A percentile compares a stretch with the other conserved stretches of the same genome.
Evolutionary conservation across 148 eudicot genomes (phyloP).

Genomic region (Rhododendron ovatum): DNA sequence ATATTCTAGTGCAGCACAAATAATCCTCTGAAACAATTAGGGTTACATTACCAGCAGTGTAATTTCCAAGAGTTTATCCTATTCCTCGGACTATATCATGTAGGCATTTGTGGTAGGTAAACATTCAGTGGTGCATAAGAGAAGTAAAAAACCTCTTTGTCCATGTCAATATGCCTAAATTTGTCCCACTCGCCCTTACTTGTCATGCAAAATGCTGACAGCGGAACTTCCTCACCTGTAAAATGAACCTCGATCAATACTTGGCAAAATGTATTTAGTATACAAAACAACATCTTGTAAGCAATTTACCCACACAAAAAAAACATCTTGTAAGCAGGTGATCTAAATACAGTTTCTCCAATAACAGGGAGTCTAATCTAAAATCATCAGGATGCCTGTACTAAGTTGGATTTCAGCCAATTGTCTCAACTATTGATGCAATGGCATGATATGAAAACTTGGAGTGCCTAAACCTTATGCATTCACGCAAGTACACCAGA

Average conservation of each 20-base stretch:
- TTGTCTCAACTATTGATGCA: not conserved
- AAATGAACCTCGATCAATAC: constrained; percentile 24
- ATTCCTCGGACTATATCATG: not conserved
- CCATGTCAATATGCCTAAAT: constrained; percentile 91
- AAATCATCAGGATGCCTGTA: too few relatives aligned
- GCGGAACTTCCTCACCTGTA: constrained; percentile 76
- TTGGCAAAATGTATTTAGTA: not conserved
- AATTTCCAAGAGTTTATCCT: not conserved
- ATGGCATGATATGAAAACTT: not conserved
- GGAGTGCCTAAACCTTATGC: not conserved
- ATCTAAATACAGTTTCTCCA: not conserved
- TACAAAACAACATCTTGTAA: not conserved
- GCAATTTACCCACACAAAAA: too few relatives aligned
- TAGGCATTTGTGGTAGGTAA: constrained; percentile 18
- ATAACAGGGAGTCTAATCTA: not conserved
- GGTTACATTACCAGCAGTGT: not conserved
- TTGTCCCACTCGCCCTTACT: constrained; percentile 80
- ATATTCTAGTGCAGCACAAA: not conserved
- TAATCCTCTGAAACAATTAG: not conserved
- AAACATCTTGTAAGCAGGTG: not conserved
- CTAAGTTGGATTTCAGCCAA: not conserved
- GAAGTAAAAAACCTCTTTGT: constrained; percentile 67
- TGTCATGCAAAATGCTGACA: constrained; percentile 76
- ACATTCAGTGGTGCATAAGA: constrained; percentile 10
- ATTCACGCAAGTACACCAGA: not conserved